A percentile compares a stretch with the other conserved stretches of the same genome.
Evolutionary conservation across 2,329 filamentous ascomycete species (phyloP).

Genomic region (Cryphonectria japonica): DNA sequence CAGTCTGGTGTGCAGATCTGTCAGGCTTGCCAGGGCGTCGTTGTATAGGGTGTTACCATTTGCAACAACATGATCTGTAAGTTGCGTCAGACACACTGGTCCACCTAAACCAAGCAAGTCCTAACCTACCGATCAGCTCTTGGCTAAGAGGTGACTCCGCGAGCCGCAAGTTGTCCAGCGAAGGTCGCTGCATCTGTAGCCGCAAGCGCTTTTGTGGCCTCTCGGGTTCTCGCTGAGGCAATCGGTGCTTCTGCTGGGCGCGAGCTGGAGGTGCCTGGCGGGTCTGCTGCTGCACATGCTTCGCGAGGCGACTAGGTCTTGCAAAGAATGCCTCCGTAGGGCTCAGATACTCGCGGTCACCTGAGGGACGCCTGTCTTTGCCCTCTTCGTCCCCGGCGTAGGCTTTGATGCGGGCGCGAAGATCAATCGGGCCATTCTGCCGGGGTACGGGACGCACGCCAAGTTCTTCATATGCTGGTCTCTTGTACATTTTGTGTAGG

Average conservation of each 20-base stretch:
- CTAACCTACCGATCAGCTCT: slow-evolving; percentile 15
- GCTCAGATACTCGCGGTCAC: slow-evolving; percentile 1
- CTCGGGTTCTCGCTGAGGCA: neutral
- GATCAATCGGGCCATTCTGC: neutral
- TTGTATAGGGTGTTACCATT: slow-evolving; percentile 21
- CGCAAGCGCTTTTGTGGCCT: neutral
- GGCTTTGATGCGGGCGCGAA: slow-evolving; percentile 10
- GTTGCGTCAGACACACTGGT: neutral
- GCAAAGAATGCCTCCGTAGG: slow-evolving; percentile 27
- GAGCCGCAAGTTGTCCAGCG: neutral
- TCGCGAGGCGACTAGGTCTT: slow-evolving; percentile 7
- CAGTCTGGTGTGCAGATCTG: slow-evolving; percentile 10
- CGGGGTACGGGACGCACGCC: neutral
- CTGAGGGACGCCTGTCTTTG: neutral
- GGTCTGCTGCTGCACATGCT: neutral
- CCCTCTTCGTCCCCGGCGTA: neutral
- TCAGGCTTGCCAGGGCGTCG: slow-evolving; percentile 3
- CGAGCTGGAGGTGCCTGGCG: neutral
- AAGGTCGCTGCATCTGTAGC: neutral
- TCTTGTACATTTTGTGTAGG: neutral
- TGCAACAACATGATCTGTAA: slow-evolving; percentile 12
- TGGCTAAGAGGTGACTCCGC: slow-evolving; percentile 8
- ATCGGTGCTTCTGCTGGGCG: slow-evolving; percentile 9
- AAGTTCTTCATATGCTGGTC: neutral
- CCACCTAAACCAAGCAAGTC: neutral